Conservation (phyloP, 805 yeast species). For the Zygosaccharomyces kombuchaensis region DNA sequence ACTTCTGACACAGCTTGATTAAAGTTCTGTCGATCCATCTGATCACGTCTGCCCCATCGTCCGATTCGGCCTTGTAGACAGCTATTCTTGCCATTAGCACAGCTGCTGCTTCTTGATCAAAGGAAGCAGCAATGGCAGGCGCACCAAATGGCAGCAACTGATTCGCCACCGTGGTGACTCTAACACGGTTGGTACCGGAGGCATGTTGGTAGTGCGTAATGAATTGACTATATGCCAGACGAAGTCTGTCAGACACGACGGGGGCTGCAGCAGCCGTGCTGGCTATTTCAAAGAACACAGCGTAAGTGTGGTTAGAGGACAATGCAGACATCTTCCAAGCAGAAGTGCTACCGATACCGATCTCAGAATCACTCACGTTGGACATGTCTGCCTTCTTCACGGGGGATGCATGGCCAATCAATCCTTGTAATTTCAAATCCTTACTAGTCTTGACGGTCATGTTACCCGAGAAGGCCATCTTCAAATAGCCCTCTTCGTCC, state of each 20-base stretch:
- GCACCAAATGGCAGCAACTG: constrained; percentile 51
- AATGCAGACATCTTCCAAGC: constrained; percentile 82
- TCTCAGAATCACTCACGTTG: constrained; percentile 85
- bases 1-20: constrained; percentile 84
- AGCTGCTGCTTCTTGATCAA: constrained; percentile 98
- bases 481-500: constrained; percentile 81
- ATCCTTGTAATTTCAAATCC: constrained; percentile 85
- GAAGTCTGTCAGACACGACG: constrained; percentile 26
- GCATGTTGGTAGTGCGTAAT: constrained; percentile 92
- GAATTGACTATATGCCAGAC: constrained; percentile 64
- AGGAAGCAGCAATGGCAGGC: constrained; percentile 55
- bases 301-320: constrained; percentile 86
- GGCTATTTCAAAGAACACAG: constrained; percentile 79
- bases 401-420: constrained; percentile 89
- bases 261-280: constrained; percentile 31
- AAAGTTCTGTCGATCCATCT: constrained; percentile 93
- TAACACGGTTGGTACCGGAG: constrained; percentile 81
- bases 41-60: constrained; percentile 88
- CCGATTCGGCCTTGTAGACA: constrained; percentile 73
- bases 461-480: constrained; percentile 86
- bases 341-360: constrained; percentile 91
- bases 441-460: constrained; percentile 82
- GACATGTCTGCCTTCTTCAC: constrained; percentile 56
- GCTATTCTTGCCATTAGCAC: constrained; percentile 90
- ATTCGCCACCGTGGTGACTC: constrained; percentile 81